phyloP scores from a whole-genome alignment of 257 asterid genomes.

The Gentiana dahurica region DNA sequence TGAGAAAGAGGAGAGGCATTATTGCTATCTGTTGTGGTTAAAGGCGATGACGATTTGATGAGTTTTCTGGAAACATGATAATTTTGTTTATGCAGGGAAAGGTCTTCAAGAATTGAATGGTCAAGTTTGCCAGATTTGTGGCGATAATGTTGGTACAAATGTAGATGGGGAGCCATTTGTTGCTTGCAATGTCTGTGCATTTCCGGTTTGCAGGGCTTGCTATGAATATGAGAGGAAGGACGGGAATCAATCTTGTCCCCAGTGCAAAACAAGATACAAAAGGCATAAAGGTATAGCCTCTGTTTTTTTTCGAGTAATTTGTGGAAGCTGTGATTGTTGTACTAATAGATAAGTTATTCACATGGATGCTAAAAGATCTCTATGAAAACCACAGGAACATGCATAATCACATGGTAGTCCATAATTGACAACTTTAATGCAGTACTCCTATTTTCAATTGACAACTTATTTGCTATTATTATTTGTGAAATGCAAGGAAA shows the following conservation, averaged over 20 bases:
- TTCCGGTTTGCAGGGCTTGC: constrained; percentile 96
- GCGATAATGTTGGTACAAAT: constrained; percentile 73
- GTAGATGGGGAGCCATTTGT: constrained; percentile 71
- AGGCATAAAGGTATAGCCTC: constrained; percentile 67
- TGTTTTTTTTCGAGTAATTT: background rate
- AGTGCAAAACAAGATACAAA: constrained; percentile 96
- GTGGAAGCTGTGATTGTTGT: background rate
- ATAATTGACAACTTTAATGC: background rate
- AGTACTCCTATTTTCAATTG: background rate
- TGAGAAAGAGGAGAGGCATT: background rate
- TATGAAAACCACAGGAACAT: background rate
- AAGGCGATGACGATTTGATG: background rate
- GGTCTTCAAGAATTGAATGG: constrained; percentile 54
- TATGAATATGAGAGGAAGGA: constrained; percentile 98
- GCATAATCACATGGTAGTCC: background rate
- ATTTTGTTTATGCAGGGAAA: constrained; percentile 49
- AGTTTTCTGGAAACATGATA: constrained; percentile 9
- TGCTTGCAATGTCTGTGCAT: constrained; percentile 89
- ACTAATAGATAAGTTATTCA: background rate
- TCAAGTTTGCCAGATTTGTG: constrained; percentile 96
- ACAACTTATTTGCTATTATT: background rate
- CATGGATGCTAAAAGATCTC: background rate
- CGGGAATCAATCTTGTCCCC: constrained; percentile 93
- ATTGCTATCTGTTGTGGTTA: too few relatives aligned
- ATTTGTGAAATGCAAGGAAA: too few relatives aligned